A percentile compares a stretch with the other conserved stretches of the same genome.
Conservation (phyloP, 345 rosid genomes). For the Sonneratia caseolaris region DNA sequence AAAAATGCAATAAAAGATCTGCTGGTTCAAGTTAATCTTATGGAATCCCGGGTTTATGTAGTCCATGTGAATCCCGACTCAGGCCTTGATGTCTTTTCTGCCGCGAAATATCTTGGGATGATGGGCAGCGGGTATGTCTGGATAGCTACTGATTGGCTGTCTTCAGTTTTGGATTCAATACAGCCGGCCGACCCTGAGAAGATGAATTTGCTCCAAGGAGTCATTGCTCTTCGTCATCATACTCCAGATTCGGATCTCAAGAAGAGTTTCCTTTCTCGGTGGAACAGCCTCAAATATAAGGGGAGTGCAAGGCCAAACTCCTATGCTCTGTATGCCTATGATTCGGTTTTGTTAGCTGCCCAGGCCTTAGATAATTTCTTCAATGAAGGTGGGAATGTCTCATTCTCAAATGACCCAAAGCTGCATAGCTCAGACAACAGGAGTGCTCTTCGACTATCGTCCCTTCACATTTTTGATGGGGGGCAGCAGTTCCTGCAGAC, state of each 20-base stretch:
- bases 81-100: slow-evolving; percentile 55
- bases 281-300: slow-evolving; percentile 43
- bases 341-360: slow-evolving; percentile 87
- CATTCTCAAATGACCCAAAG: slow-evolving; percentile 59
- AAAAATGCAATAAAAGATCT: slow-evolving; percentile 34
- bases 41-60: slow-evolving; percentile 83
- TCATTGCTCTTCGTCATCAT: slow-evolving; percentile 76
- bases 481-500: slow-evolving; percentile 59
- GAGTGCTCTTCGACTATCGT: slow-evolving; percentile 41
- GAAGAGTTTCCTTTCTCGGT: slow-evolving; percentile 33
- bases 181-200: slow-evolving; percentile 28
- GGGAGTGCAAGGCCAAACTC: slow-evolving; percentile 42
- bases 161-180: slow-evolving; percentile 55
- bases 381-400: slow-evolving; percentile 42
- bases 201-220: slow-evolving; percentile 74
- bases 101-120: slow-evolving; percentile 69
- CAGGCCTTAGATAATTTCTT: slow-evolving; percentile 60
- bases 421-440: slow-evolving; percentile 28
- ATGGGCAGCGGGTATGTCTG: slow-evolving; percentile 66
- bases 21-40: slow-evolving; percentile 46
- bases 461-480: slow-evolving; percentile 57
- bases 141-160: slow-evolving; percentile 96
- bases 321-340: slow-evolving; percentile 81
- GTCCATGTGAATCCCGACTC: slow-evolving; percentile 88
- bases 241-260: slow-evolving; percentile 53